Evolutionary conservation across 2,329 filamentous ascomycete genomes (phyloP).

Genomic region (Colletotrichum chlorophyti): DNA sequence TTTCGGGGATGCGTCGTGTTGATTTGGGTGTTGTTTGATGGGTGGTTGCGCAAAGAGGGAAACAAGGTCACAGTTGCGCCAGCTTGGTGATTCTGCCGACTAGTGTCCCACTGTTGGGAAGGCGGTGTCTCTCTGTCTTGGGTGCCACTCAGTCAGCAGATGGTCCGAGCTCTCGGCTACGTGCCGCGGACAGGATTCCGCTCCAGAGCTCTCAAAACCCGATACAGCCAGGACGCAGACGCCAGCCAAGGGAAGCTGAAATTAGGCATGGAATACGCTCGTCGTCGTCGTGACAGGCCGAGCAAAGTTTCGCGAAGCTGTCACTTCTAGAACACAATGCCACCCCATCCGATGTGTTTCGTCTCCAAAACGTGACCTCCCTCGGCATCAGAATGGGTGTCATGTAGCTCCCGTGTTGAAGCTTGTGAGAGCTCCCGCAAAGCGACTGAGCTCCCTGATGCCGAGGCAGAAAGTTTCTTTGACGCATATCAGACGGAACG

Average conservation of each 20-base stretch:
- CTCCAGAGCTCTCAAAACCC: too few species aligned
- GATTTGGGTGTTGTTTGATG: not conserved
- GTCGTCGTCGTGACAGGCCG: too few species aligned
- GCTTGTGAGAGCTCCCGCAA: not conserved
- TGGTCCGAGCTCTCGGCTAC: conserved; percentile 1
- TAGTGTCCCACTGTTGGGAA: not conserved
- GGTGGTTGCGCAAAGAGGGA: not conserved
- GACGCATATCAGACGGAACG: not conserved
- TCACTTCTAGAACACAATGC: too few species aligned
- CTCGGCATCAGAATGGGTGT: too few species aligned
- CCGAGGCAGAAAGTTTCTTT: too few species aligned
- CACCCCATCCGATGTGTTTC: not conserved
- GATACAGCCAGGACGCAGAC: too few species aligned
- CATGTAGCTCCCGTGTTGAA: not conserved
- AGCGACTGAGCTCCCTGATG: conserved; percentile 1
- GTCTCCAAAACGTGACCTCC: not conserved
- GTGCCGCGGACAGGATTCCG: conserved; percentile 4
- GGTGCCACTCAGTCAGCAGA: conserved; percentile 3
- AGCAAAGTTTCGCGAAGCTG: too few species aligned
- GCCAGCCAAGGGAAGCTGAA: too few species aligned
- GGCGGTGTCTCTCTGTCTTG: too few species aligned
- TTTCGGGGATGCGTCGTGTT: not conserved
- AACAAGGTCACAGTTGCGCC: conserved; percentile 10
- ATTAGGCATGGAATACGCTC: too few species aligned
- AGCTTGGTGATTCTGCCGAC: conserved; percentile 17